Percentiles rank a stretch among this genome's conserved stretches.
Conservation (phyloP, 2,329 filamentous ascomycete genomes). For the Hymenoscyphus repandus region DNA sequence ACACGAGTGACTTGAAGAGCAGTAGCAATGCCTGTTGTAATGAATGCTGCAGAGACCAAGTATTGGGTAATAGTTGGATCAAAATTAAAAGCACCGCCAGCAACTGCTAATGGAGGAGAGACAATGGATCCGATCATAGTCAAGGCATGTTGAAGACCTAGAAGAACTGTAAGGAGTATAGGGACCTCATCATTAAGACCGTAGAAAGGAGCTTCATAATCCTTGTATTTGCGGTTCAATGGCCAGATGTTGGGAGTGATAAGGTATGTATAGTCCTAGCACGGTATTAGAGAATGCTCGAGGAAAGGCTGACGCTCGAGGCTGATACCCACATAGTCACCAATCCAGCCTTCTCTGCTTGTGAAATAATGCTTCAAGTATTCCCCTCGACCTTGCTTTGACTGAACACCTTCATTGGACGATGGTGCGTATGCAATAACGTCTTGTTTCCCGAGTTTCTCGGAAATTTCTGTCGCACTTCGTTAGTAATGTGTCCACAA, state of each 20-base stretch:
- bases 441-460: slow-evolving; percentile 17
- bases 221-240: slow-evolving; percentile 50
- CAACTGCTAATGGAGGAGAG: slow-evolving; percentile 59
- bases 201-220: slow-evolving; percentile 58
- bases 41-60: slow-evolving; percentile 63
- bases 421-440: slow-evolving; percentile 18
- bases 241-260: slow-evolving; percentile 48
- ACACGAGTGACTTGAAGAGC: slow-evolving; percentile 62
- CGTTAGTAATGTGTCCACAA: background rate
- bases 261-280: slow-evolving; percentile 35
- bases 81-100: slow-evolving; percentile 53
- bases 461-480: slow-evolving; percentile 7
- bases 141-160: slow-evolving; percentile 66
- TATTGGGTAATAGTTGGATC: slow-evolving; percentile 51
- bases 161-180: slow-evolving; percentile 57
- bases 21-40: slow-evolving; percentile 61
- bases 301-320: too few species aligned
- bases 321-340: slow-evolving; percentile 33
- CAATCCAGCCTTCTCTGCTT: slow-evolving; percentile 35
- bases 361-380: slow-evolving; percentile 33
- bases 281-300: too few species aligned
- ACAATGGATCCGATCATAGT: slow-evolving; percentile 57
- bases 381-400: slow-evolving; percentile 8
- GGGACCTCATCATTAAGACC: slow-evolving; percentile 65
- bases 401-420: slow-evolving; percentile 3